Conservation (phyloP, 2,329 filamentous ascomycete species). For the Ascochyta viciae-villosae region DNA sequence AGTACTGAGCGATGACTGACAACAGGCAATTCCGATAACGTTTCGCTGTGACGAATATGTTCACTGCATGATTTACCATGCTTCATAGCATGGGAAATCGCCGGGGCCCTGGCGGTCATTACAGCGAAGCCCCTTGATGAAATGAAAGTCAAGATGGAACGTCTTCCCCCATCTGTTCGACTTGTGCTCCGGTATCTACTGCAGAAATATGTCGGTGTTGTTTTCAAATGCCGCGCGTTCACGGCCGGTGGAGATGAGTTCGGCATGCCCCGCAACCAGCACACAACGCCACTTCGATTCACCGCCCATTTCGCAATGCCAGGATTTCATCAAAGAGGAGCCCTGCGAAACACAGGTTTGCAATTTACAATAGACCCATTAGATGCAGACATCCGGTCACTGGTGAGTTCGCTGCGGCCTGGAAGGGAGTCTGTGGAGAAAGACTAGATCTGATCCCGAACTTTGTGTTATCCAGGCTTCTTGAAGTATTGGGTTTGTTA, state of each 20-base stretch:
- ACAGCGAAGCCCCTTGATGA: neutral
- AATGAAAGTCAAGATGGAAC: neutral
- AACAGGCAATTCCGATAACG: neutral
- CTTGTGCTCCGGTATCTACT: neutral
- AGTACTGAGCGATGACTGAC: neutral
- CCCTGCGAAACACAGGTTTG: neutral
- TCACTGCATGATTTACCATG: neutral
- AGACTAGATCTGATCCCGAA: neutral
- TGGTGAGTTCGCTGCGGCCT: neutral
- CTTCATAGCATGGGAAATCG: neutral
- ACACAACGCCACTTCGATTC: neutral
- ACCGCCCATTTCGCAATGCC: neutral
- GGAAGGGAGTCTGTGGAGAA: neutral
- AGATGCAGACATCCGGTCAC: neutral
- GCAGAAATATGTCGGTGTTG: neutral
- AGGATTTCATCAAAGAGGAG: neutral
- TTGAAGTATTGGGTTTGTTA: neutral
- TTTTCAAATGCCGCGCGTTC: slow-evolving; percentile 10
- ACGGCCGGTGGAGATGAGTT: slow-evolving; percentile 3
- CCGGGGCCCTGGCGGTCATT: neutral
- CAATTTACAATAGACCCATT: slow-evolving; percentile 2
- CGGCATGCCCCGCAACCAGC: slow-evolving; percentile 4
- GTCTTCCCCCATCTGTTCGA: neutral
- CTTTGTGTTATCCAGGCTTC: neutral
- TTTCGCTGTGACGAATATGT: neutral